phyloP scores from a whole-genome alignment of 2,329 filamentous ascomycete genomes.

The Cadophora sp. region DNA sequence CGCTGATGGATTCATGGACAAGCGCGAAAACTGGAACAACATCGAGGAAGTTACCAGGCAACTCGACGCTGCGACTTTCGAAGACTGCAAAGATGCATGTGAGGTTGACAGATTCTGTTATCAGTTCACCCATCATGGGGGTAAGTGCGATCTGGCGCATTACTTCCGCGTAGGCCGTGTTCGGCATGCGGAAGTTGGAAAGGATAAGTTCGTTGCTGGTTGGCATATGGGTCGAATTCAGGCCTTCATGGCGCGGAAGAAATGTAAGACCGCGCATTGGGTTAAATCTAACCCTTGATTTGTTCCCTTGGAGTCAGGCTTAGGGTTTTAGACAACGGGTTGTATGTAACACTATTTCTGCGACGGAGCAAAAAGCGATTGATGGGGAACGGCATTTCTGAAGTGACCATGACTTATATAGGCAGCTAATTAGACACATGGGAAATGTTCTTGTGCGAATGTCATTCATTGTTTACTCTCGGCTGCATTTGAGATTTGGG shows the following conservation, averaged over 20 bases:
- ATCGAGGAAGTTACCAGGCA: conserved; percentile 7
- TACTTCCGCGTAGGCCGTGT: conserved; percentile 18
- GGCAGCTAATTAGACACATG: too few species aligned
- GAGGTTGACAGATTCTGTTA: conserved; percentile 23
- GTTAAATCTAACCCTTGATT: conserved; percentile 16
- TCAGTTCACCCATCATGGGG: conserved; percentile 21
- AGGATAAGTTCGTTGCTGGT: conserved; percentile 8
- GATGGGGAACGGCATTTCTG: neutral
- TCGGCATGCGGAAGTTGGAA: neutral
- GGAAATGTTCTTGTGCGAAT: too few species aligned
- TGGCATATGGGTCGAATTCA: conserved; percentile 14
- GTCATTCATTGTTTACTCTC: too few species aligned
- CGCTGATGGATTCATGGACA: conserved; percentile 16
- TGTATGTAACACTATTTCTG: neutral
- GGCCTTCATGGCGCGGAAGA: conserved; percentile 7
- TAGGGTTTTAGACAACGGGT: neutral
- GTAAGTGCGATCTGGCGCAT: conserved; percentile 20
- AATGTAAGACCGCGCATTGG: conserved; percentile 14
- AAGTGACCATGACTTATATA: neutral
- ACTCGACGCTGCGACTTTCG: conserved; percentile 5
- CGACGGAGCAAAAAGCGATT: neutral
- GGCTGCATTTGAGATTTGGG: too few species aligned
- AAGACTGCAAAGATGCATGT: conserved; percentile 23
- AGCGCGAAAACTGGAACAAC: conserved; percentile 22
- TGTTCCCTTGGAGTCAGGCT: neutral